Percentiles rank a stretch among this genome's conserved stretches.
These are phyloP conservation scores for Neobulgaria alba DNA, from an alignment of 2,329 filamentous ascomycete genomes.

Conservation along the genomic window DNA sequence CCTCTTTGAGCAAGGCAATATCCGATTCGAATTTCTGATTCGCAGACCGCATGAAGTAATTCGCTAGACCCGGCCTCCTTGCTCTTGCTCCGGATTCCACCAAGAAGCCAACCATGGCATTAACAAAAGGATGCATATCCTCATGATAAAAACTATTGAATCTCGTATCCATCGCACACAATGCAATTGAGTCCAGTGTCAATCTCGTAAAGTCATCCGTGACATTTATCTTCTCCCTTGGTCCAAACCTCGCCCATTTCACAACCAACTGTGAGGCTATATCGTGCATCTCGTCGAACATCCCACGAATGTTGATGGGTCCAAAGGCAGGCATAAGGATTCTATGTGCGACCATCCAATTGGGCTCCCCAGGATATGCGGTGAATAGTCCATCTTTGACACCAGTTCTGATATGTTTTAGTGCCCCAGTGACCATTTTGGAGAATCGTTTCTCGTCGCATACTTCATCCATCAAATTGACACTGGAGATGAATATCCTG, in stretches of 20 bases:
- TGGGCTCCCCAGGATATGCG: constrained; percentile 40
- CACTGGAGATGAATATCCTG: constrained; percentile 42
- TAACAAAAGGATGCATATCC: constrained; percentile 59
- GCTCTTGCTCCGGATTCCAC: constrained; percentile 44
- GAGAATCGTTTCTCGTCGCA: constrained; percentile 59
- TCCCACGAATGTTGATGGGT: constrained; percentile 55
- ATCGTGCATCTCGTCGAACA: constrained; percentile 65
- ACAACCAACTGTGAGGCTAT: constrained; percentile 56
- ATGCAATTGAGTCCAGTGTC: constrained; percentile 62
- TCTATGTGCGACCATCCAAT: constrained; percentile 60
- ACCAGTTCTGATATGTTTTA: constrained; percentile 50
- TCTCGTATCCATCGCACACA: constrained; percentile 48
- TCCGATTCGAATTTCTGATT: constrained; percentile 1
- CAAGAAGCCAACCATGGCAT: constrained; percentile 58
- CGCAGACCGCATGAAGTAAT: constrained; percentile 37
- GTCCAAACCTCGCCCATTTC: constrained; percentile 60
- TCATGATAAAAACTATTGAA: constrained; percentile 70
- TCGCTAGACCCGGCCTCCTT: constrained; percentile 37
- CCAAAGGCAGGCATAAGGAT: constrained; percentile 62
- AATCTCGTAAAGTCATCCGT: constrained; percentile 63
- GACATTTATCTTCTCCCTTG: constrained; percentile 43
- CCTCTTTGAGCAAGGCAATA: constrained; percentile 5
- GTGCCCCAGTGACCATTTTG: constrained; percentile 43
- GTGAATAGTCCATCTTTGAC: constrained; percentile 55
- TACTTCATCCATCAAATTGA: constrained; percentile 51